Percentiles rank a stretch among this genome's conserved stretches.
These are phyloP conservation scores for Dothistroma septosporum DNA, from an alignment of 2,329 filamentous ascomycete genomes.

Conservation along the genomic window DNA sequence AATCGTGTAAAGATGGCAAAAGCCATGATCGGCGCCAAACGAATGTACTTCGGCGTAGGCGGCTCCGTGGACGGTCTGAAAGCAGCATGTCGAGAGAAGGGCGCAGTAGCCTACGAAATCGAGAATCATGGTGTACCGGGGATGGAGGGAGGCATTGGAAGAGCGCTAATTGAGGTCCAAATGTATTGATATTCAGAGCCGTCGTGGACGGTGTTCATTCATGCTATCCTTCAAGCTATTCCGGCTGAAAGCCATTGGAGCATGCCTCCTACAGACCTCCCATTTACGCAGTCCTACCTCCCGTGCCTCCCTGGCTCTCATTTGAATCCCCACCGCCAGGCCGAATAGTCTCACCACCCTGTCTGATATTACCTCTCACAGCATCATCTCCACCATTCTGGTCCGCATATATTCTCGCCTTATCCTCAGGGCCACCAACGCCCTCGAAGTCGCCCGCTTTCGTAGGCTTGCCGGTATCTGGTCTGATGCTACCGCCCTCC, in stretches of 20 bases:
- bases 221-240: neutral
- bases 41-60: constrained; percentile 79
- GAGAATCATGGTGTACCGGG: constrained; percentile 45
- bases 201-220: neutral
- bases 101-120: constrained; percentile 46
- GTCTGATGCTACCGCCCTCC: constrained; percentile 45
- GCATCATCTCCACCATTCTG: constrained; percentile 40
- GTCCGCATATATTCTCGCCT: constrained; percentile 37
- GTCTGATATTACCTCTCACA: constrained; percentile 40
- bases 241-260: neutral
- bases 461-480: constrained; percentile 40
- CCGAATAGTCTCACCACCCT: constrained; percentile 30
- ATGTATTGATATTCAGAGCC: constrained; percentile 29
- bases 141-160: constrained; percentile 43
- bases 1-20: constrained; percentile 50
- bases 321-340: constrained; percentile 15
- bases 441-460: constrained; percentile 50
- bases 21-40: constrained; percentile 70
- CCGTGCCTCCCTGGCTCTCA: neutral
- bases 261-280: neutral
- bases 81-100: constrained; percentile 39
- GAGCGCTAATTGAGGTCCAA: constrained; percentile 47
- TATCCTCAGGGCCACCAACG: constrained; percentile 46
- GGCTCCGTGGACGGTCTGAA: constrained; percentile 74
- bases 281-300: neutral